Conservation (phyloP, 345 rosid species). For the Psidium guajava region DNA sequence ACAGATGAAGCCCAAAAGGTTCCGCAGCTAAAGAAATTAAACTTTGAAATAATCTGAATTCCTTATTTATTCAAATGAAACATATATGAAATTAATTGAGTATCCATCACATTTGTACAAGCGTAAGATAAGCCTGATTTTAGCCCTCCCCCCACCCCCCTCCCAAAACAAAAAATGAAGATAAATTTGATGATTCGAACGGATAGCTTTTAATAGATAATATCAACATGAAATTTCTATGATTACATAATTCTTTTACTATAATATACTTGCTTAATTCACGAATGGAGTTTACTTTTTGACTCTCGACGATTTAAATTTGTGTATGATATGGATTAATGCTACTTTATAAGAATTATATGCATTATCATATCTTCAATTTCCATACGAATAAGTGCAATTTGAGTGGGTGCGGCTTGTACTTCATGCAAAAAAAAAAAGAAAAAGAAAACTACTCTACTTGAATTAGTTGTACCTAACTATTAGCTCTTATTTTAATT, state of each 20-base stretch:
- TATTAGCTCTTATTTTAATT: background rate
- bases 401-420: rapidly evolving
- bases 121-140: background rate
- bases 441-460: background rate
- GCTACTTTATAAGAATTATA: background rate
- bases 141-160: too few species aligned
- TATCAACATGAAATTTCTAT: background rate
- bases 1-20: background rate
- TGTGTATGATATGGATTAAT: too few species aligned
- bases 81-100: too few species aligned
- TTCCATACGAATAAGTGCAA: background rate
- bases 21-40: background rate
- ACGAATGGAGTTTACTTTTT: too few species aligned
- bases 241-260: background rate
- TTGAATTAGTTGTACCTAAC: background rate
- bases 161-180: too few species aligned
- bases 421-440: background rate
- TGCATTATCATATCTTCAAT: background rate
- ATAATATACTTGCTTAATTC: too few species aligned
- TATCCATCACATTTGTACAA: too few species aligned
- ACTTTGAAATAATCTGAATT: background rate
- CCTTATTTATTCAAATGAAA: background rate
- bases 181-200: background rate
- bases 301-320: too few species aligned
- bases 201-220: background rate